Conservation (phyloP, 73 alveolate species). For the Paramecium octaurelia region DNA sequence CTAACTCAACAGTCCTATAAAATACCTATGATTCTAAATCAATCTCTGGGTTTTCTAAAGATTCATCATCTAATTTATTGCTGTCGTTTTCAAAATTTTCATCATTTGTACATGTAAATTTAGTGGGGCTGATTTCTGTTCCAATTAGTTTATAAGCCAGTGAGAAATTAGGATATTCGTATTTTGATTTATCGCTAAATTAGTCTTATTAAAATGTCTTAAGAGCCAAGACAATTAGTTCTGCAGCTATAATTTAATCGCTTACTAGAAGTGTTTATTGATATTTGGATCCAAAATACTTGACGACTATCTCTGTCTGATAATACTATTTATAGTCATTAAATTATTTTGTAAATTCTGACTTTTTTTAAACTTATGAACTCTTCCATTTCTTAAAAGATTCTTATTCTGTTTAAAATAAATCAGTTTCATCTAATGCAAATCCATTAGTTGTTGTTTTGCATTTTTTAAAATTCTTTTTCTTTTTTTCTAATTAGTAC, state of each 20-base stretch:
- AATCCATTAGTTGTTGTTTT: not conserved
- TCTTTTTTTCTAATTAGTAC: not conserved
- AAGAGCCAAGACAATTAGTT: not conserved
- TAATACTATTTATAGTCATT: not conserved
- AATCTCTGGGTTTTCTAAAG: not conserved
- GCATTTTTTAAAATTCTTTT: not conserved
- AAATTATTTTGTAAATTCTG: not conserved
- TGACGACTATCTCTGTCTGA: not conserved
- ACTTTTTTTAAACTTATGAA: not conserved
- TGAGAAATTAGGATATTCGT: not conserved
- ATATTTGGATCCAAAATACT: not conserved
- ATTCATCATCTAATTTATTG: not conserved
- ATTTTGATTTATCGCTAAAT: not conserved
- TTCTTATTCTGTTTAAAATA: not conserved
- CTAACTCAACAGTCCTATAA: not conserved
- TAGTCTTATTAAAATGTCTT: not conserved
- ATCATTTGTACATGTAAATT: not conserved
- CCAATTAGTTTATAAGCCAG: not conserved
- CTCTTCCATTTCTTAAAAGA: not conserved
- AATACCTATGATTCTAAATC: not conserved
- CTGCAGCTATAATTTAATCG: not conserved
- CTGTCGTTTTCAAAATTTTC: not conserved
- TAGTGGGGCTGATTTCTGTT: not conserved
- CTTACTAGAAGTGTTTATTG: not conserved
- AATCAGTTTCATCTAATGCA: not conserved